A percentile compares a stretch with the other conserved stretches of the same genome.
These are phyloP conservation scores for Gentiana macrophylla DNA, from an alignment of 257 asterid genomes.

Conservation along the genomic window DNA sequence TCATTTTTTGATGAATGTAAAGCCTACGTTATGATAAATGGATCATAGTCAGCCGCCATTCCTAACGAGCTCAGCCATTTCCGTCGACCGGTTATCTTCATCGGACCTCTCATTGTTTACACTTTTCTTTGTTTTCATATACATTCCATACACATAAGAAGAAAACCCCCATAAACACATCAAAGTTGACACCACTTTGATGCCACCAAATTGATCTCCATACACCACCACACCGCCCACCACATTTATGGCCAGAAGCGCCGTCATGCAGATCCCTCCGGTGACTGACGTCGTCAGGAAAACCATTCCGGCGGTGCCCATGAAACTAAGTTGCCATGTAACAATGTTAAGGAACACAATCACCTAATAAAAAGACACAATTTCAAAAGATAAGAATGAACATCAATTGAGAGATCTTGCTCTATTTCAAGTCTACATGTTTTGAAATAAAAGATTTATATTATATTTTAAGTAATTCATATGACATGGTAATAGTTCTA, in stretches of 20 bases:
- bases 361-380: no score
- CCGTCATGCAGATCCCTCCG: constrained; percentile 71
- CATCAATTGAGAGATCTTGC: no score
- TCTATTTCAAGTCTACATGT: no score
- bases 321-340: constrained; percentile 58
- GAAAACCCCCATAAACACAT: constrained; percentile 64
- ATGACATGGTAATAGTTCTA: no score
- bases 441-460: no score
- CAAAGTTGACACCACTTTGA: constrained; percentile 43
- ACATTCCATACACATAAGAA: constrained; percentile 51
- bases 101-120: constrained; percentile 1
- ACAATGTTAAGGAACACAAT: constrained; percentile 16
- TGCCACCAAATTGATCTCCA: constrained; percentile 45
- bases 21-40: no score
- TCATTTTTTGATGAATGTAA: no score
- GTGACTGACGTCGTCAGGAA: constrained; percentile 64
- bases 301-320: constrained; percentile 81
- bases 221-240: constrained; percentile 48
- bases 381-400: no score
- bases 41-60: constrained; percentile 3
- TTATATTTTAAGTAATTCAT: no score
- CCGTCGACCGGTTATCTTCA: constrained; percentile 1
- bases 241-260: constrained; percentile 45
- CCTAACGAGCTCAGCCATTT: constrained; percentile 19
- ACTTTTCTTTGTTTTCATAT: constrained; percentile 7